phyloP scores from a whole-genome alignment of 768 basidiomycete genomes.

The Scleroderma bovista region DNA sequence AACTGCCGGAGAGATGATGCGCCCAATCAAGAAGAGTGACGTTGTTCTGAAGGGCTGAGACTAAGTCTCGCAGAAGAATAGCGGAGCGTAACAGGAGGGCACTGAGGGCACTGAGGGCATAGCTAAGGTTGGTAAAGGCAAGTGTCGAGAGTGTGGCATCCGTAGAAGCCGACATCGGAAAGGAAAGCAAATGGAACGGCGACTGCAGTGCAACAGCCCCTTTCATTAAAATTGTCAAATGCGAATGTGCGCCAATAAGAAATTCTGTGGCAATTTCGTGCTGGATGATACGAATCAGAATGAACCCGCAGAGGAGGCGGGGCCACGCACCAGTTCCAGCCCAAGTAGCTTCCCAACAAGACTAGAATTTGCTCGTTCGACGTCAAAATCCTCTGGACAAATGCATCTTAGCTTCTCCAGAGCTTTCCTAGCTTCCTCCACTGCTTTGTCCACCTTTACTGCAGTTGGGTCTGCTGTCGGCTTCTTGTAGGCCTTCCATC shows the following conservation, averaged over 20 bases:
- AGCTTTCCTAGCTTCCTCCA: constrained; percentile 35
- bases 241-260: constrained; percentile 42
- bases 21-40: constrained; percentile 51
- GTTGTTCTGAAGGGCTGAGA: constrained; percentile 22
- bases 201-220: neutral
- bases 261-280: constrained; percentile 44
- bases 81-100: constrained; percentile 20
- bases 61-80: constrained; percentile 22
- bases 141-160: constrained; percentile 41
- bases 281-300: constrained; percentile 29
- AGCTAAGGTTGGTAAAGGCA: constrained; percentile 53
- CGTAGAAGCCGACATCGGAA: constrained; percentile 36
- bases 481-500: constrained; percentile 46
- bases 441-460: constrained; percentile 32
- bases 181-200: constrained; percentile 31
- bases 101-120: constrained; percentile 43
- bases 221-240: constrained; percentile 20
- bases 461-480: constrained; percentile 18
- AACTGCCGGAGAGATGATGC: constrained; percentile 28
- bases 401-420: constrained; percentile 43
- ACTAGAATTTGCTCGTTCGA: constrained; percentile 70
- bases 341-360: constrained; percentile 61
- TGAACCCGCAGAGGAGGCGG: neutral
- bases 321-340: constrained; percentile 61
- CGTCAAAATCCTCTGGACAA: constrained; percentile 47